These are phyloP conservation scores for Curvularia verruculosa DNA, from an alignment of 2,329 filamentous ascomycete species.

Conservation along the genomic window DNA sequence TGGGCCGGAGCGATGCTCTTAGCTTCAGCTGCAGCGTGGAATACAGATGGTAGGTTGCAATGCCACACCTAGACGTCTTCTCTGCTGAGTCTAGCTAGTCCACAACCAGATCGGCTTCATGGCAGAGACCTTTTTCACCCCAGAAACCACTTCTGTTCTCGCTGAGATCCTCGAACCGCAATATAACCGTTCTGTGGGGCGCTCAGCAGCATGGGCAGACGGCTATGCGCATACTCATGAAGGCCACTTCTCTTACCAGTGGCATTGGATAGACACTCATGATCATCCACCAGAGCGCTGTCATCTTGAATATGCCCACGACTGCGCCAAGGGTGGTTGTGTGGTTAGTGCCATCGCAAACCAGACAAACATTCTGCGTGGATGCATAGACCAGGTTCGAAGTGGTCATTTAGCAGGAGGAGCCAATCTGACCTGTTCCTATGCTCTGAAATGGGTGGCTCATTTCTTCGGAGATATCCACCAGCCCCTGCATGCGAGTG, in stretches of 20 bases:
- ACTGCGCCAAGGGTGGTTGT: constrained; percentile 49
- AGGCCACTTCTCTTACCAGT: constrained; percentile 52
- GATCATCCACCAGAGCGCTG: constrained; percentile 45
- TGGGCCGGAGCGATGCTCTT: constrained; percentile 20
- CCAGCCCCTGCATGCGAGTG: constrained; percentile 52
- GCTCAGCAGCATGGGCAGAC: constrained; percentile 51
- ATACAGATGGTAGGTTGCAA: constrained; percentile 37
- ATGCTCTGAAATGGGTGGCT: constrained; percentile 51
- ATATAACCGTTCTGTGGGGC: constrained; percentile 50
- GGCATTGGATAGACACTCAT: constrained; percentile 51
- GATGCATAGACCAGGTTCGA: constrained; percentile 43
- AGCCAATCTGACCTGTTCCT: constrained; percentile 47
- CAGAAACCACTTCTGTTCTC: constrained; percentile 41
- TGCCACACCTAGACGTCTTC: background rate
- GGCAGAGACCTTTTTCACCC: constrained; percentile 46
- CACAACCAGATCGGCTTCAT: constrained; percentile 52
- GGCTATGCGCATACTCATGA: constrained; percentile 47
- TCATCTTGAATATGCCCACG: constrained; percentile 45
- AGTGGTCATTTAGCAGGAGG: constrained; percentile 30
- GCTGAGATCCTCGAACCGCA: constrained; percentile 47
- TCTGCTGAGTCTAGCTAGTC: constrained; percentile 30
- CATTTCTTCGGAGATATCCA: constrained; percentile 53
- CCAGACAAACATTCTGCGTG: constrained; percentile 48
- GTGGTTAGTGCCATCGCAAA: constrained; percentile 53
- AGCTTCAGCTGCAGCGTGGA: constrained; percentile 35